Percentiles rank a stretch among this genome's conserved stretches.
Evolutionary conservation across 371 early-diverging fungal genomes (phyloP).

Genomic region (Circinella umbellata): DNA sequence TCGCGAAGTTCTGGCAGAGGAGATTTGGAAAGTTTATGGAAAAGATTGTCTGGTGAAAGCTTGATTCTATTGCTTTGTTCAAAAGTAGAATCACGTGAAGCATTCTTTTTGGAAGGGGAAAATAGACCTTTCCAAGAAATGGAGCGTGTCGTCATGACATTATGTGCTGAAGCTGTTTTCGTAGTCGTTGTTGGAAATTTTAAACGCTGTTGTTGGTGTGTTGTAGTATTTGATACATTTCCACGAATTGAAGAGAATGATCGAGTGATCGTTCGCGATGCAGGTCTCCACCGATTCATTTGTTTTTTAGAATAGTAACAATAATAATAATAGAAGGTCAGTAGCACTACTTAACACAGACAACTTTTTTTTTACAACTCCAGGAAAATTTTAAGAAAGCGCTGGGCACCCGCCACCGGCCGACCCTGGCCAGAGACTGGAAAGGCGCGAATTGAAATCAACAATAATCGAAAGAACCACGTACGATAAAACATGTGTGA

Average conservation of each 20-base stretch:
- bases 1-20: slow-evolving; percentile 75
- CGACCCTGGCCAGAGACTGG: too few relatives aligned
- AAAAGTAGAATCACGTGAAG: not conserved
- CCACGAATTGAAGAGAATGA: not conserved
- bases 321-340: too few relatives aligned
- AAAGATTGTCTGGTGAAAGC: slow-evolving; percentile 64
- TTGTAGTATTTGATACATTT: not conserved
- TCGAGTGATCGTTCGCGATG: slow-evolving; percentile 14
- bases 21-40: slow-evolving; percentile 75
- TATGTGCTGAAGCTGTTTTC: not conserved
- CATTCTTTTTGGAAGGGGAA: slow-evolving; percentile 7
- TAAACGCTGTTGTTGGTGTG: not conserved
- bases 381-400: too few relatives aligned
- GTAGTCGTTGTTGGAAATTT: not conserved
- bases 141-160: slow-evolving; percentile 15
- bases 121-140: slow-evolving; percentile 17
- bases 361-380: too few relatives aligned
- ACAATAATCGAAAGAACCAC: too few relatives aligned
- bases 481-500: too few relatives aligned
- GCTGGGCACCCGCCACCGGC: too few relatives aligned
- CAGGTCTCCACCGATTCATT: slow-evolving; percentile 14
- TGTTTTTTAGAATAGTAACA: too few relatives aligned
- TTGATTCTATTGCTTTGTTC: slow-evolving; percentile 21
- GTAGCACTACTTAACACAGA: too few relatives aligned
- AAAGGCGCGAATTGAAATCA: too few relatives aligned